Evolutionary conservation across 1,284 basidiomycete species (phyloP), one percentile per base, ranked within the genome.

Genomic region (Entoloma clypeatum): DNA sequence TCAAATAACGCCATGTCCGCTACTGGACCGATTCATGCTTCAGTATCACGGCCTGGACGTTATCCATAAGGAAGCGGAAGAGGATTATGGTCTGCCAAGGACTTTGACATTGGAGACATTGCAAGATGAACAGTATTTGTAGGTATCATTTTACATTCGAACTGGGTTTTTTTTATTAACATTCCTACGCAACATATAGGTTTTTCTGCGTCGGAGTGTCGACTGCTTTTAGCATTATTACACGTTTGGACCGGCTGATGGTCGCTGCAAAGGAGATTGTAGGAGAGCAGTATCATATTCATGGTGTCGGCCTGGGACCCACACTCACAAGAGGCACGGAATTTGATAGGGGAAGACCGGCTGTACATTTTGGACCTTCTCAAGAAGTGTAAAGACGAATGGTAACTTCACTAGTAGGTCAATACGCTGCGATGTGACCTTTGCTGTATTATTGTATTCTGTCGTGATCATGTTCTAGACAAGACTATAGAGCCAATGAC

Each of bases 1-100:
- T 0, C 91, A 94, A 55, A 86, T 93, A 33, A 92, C 88, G 0
- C 87, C 90, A 0, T 86, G 83, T 49, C 90, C 90, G 0, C 69
- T 93, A 3, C 65, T 92, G 0, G 81, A 90, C 53, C 73, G 89
- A 6, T 89, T 89, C 53, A 73, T 81, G 67, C 58, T 69, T n/a
- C 64, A 72, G 37, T 68, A 65, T 26, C 75, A 81, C 35, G 83
- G 81, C 0, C 57, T 86, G 21, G 75, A 82, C 34, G 68, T 86
- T 16, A 72, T 84, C 16, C 72, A 79, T 17, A 71, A 77, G 44
- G 79, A 82, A 33, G 71, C 73, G 0, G 81, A 83, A 47, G 81
- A 84, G 37, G 79, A 84, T 47, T 83, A 77, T 52, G 81, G 81
- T 1, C 62, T 86, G 0, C 83, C 84, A 0, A 63, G 77, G 29